Percentiles rank a stretch among this genome's conserved stretches.
phyloP scores from a whole-genome alignment of 441 rosid genomes.

The Geranium incanum region DNA sequence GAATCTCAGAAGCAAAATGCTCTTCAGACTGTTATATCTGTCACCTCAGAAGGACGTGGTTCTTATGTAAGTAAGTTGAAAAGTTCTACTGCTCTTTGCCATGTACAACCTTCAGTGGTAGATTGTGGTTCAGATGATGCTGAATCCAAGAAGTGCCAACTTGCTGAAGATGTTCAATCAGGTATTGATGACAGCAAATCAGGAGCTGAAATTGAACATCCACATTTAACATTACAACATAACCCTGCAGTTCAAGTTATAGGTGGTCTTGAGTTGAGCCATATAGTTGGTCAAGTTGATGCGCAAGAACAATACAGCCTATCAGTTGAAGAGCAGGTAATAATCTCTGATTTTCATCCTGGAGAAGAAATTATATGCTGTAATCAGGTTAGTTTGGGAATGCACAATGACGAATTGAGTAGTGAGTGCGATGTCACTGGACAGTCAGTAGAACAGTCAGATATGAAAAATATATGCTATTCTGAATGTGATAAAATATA shows the following conservation, averaged over 20 bases:
- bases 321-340: constrained; percentile 11
- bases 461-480: constrained; percentile 21
- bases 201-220: constrained; percentile 3
- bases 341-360: constrained; percentile 21
- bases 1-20: constrained; percentile 3
- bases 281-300: constrained; percentile 13
- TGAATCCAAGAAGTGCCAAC: constrained; percentile 6
- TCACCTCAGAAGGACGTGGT: neutral
- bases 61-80: neutral
- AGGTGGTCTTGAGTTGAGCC: constrained; percentile 20
- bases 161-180: constrained; percentile 1
- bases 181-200: constrained; percentile 4
- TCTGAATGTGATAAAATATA: constrained; percentile 23
- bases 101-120: neutral
- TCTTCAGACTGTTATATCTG: constrained; percentile 5
- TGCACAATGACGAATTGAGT: constrained; percentile 18
- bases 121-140: neutral
- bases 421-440: constrained; percentile 18
- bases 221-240: neutral
- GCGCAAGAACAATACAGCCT: constrained; percentile 17
- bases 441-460: constrained; percentile 24
- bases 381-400: constrained; percentile 16
- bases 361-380: constrained; percentile 16
- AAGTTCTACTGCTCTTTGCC: neutral
- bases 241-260: constrained; percentile 12